Evolutionary conservation across 163 green algal genomes (phyloP).

Genomic region (Coccomyxa subellipsoidea): DNA sequence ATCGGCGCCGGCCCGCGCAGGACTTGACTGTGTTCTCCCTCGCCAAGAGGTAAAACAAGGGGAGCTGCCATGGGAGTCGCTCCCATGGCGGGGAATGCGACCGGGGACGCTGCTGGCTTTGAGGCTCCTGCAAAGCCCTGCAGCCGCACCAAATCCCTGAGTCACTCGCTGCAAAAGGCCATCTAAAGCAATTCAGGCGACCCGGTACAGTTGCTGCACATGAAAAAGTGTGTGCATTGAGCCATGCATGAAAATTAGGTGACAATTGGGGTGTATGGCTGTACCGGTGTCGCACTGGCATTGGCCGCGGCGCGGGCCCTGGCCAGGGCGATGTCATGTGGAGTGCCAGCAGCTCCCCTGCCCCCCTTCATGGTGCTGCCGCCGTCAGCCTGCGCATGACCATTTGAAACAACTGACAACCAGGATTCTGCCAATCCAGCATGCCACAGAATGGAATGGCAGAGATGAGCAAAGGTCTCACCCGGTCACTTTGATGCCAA

Average conservation of each 20-base stretch:
- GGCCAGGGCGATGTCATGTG: constrained; percentile 46
- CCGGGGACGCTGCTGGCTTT: background rate
- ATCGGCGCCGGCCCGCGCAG: too few species aligned
- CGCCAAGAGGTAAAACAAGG: background rate
- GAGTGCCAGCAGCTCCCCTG: constrained; percentile 37
- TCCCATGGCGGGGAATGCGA: background rate
- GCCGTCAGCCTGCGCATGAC: background rate
- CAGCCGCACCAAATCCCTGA: background rate
- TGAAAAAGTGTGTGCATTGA: too few species aligned
- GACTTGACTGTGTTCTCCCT: too few species aligned
- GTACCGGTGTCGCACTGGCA: background rate
- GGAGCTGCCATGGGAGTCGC: background rate
- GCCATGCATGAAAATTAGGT: too few species aligned
- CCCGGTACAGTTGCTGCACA: too few species aligned
- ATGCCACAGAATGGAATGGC: too few species aligned
- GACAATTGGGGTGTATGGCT: background rate
- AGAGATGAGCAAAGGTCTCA: too few species aligned
- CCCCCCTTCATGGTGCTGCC: background rate
- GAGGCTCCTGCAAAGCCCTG: background rate
- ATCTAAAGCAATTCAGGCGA: too few species aligned
- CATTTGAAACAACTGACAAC: too few species aligned
- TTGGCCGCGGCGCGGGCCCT: constrained; percentile 16
- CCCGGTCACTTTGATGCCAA: too few species aligned
- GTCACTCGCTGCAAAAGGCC: too few species aligned
- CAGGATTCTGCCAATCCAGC: too few species aligned